Evolutionary conservation across 331 rosid species (phyloP).

Genomic region (Quercus lobata): DNA sequence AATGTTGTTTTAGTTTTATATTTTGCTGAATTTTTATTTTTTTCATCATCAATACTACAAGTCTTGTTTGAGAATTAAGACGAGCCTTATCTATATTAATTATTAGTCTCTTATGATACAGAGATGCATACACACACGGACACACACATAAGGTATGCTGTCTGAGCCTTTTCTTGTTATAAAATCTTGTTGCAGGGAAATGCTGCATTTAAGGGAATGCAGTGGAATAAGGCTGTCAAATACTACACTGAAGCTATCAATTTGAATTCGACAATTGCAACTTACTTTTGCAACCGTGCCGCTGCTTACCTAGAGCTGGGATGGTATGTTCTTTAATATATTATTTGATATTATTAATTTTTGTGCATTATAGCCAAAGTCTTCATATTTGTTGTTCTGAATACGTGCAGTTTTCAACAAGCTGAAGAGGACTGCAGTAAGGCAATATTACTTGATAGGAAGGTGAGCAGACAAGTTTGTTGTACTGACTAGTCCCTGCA

Average conservation of each 20-base stretch:
- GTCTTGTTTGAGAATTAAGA: not conserved
- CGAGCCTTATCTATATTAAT: not conserved
- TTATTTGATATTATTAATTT: not conserved
- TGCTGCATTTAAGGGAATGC: constrained; percentile 61
- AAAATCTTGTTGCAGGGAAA: constrained; percentile 49
- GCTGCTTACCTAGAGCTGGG: constrained; percentile 72
- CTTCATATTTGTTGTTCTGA: constrained; percentile 1
- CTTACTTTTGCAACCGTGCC: constrained; percentile 69
- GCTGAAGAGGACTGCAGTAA: constrained; percentile 75
- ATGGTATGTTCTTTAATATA: constrained; percentile 41
- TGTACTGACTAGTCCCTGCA: not conserved
- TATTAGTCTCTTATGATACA: not conserved
- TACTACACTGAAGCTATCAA: constrained; percentile 68
- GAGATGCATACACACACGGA: not conserved
- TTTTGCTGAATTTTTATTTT: too few relatives aligned
- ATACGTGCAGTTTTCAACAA: constrained; percentile 60
- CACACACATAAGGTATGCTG: not conserved
- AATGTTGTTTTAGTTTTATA: not conserved
- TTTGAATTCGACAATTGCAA: constrained; percentile 47
- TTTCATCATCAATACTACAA: too few relatives aligned
- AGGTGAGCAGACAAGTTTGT: constrained; percentile 39
- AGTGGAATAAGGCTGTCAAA: constrained; percentile 65
- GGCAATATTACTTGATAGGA: constrained; percentile 65
- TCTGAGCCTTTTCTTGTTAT: not conserved
- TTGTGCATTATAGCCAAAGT: not conserved